phyloP scores from a whole-genome alignment of 208 protist genomes.

The Trypanosoma vivax region DNA sequence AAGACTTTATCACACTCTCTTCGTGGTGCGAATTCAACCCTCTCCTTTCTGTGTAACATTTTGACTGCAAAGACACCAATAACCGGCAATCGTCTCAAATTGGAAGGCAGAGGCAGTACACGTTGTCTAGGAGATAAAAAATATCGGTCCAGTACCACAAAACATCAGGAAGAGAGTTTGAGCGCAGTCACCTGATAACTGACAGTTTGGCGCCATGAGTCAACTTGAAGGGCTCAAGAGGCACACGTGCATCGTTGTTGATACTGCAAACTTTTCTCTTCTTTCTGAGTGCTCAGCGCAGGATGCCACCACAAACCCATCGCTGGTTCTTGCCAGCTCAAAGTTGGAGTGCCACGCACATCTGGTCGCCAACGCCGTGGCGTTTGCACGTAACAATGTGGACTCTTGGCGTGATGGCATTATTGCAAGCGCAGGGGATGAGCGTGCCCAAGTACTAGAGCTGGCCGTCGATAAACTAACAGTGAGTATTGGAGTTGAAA shows the following conservation, averaged over 20 bases:
- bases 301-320: conserved; percentile 98
- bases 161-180: too few species aligned
- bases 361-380: conserved; percentile 85
- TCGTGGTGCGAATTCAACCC: too few species aligned
- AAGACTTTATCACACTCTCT: too few species aligned
- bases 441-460: conserved; percentile 46
- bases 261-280: conserved; percentile 95
- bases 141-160: conserved; percentile 4
- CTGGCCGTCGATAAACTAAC: conserved; percentile 86
- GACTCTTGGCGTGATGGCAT: conserved; percentile 29
- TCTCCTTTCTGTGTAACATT: too few species aligned
- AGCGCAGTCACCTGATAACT: neutral
- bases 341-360: conserved; percentile 83
- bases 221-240: conserved; percentile 69
- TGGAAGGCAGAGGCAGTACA: too few species aligned
- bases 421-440: conserved; percentile 24
- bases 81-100: too few species aligned
- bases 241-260: conserved; percentile 89
- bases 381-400: conserved; percentile 83
- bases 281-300: conserved; percentile 91
- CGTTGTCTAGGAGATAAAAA: neutral
- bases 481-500: conserved; percentile 96
- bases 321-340: conserved; percentile 90
- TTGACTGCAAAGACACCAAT: too few species aligned
- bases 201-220: conserved; percentile 24